Conservation (phyloP, 352 stramenopile species). For the Pythium aquatile region DNA sequence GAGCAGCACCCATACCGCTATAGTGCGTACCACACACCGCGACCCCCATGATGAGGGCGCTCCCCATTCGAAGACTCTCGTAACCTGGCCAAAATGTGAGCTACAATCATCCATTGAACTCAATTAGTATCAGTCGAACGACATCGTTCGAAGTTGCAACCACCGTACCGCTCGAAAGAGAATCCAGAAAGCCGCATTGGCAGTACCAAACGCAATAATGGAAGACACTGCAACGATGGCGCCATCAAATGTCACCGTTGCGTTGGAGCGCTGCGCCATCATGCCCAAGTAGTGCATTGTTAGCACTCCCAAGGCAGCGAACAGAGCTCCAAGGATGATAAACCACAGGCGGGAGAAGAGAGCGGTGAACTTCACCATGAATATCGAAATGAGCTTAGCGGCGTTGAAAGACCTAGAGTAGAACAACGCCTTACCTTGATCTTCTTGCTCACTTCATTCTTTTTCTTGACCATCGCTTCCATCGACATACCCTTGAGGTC, state of each 20-base stretch:
- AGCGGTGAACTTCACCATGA: slow-evolving; percentile 33
- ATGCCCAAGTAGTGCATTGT: slow-evolving; percentile 63
- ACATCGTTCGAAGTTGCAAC: no score
- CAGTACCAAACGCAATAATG: slow-evolving; percentile 57
- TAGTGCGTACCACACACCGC: slow-evolving; percentile 75
- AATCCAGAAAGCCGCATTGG: slow-evolving; percentile 70
- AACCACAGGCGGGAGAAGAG: slow-evolving; percentile 58
- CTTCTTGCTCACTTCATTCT: slow-evolving; percentile 38
- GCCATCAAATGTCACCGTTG: slow-evolving; percentile 38
- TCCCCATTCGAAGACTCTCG: slow-evolving; percentile 52
- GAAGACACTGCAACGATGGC: slow-evolving; percentile 48
- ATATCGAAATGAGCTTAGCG: slow-evolving; percentile 6
- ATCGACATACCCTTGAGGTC: slow-evolving; percentile 48
- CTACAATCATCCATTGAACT: slow-evolving; percentile 15
- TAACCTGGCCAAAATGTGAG: slow-evolving; percentile 65
- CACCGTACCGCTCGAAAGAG: slow-evolving; percentile 51
- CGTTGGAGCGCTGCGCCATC: slow-evolving; percentile 58
- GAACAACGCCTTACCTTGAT: slow-evolving; percentile 34
- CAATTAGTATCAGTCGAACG: not conserved
- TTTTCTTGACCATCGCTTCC: slow-evolving; percentile 44
- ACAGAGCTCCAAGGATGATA: slow-evolving; percentile 47
- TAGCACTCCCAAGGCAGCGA: slow-evolving; percentile 52
- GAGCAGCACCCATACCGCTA: slow-evolving; percentile 52
- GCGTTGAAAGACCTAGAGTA: no score
- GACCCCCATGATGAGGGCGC: slow-evolving; percentile 66